phyloP scores from a whole-genome alignment of 805 yeast species.

The Metschnikowia shivogae region DNA sequence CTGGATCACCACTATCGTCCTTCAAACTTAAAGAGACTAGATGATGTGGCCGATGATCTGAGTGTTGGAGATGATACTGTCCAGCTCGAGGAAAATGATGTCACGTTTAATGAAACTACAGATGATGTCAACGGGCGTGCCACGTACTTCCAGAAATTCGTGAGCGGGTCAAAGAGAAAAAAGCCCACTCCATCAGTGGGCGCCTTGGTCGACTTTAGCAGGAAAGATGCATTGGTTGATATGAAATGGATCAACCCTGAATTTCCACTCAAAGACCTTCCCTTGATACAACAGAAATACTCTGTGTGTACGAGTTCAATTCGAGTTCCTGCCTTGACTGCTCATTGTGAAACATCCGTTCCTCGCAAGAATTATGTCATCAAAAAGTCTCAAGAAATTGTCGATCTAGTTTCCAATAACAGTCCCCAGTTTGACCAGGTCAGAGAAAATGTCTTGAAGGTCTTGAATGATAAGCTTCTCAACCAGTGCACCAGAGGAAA shows the following conservation, averaged over 20 bases:
- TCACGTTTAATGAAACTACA: constrained; percentile 6
- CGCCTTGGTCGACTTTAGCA: constrained; percentile 12
- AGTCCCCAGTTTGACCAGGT: constrained; percentile 26
- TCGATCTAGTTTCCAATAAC: constrained; percentile 27
- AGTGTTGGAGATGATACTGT: constrained; percentile 4
- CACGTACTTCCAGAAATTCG: constrained; percentile 3
- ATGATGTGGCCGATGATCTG: constrained; percentile 11
- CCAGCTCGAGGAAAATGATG: constrained; percentile 18
- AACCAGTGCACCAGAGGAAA: constrained; percentile 33
- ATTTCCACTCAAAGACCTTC: constrained; percentile 25
- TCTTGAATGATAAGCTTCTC: constrained; percentile 34
- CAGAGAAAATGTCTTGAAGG: constrained; percentile 24
- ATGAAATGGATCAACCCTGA: constrained; percentile 11
- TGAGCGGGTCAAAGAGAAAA: constrained; percentile 11
- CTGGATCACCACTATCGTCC: constrained; percentile 3
- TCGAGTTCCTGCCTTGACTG: constrained; percentile 10
- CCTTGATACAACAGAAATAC: constrained; percentile 2
- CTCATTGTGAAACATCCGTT: constrained; percentile 20
- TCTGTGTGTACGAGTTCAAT: constrained; percentile 2
- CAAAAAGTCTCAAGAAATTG: constrained; percentile 23
- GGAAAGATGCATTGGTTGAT: constrained; percentile 6
- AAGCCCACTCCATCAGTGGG: constrained; percentile 17
- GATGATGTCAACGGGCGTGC: constrained; percentile 4
- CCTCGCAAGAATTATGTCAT: constrained; percentile 19
- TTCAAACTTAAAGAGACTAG: constrained; percentile 1